A percentile compares a stretch with the other conserved stretches of the same genome.
Evolutionary conservation across 345 rosid species (phyloP).

Genomic region (Rhodomyrtus tomentosa): DNA sequence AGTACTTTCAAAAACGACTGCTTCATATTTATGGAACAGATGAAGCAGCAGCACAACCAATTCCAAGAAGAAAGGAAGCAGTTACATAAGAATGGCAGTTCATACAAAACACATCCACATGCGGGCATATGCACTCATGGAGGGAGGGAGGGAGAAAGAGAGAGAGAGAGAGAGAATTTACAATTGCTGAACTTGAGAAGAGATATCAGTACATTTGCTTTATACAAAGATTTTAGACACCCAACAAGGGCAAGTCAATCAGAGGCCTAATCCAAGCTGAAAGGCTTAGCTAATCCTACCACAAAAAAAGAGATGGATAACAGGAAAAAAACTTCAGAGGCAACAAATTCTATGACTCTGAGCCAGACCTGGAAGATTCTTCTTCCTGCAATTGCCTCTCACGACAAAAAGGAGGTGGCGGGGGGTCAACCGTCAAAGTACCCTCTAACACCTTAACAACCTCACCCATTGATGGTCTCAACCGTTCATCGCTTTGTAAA

Average conservation of each 20-base stretch:
- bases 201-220: not conserved
- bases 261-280: not conserved
- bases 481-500: slow-evolving; percentile 45
- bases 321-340: not conserved
- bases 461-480: slow-evolving; percentile 78
- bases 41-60: not conserved
- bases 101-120: not conserved
- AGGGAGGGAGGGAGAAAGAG: no score
- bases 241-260: not conserved
- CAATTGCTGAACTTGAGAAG: not conserved
- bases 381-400: slow-evolving; percentile 15
- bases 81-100: not conserved
- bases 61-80: not conserved
- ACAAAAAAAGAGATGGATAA: not conserved
- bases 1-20: not conserved
- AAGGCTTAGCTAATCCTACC: not conserved
- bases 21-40: not conserved
- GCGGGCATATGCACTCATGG: not conserved
- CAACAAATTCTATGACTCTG: slow-evolving; percentile 3
- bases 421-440: slow-evolving; percentile 54
- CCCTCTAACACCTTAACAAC: slow-evolving; percentile 81
- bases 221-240: not conserved
- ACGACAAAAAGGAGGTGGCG: slow-evolving; percentile 46
- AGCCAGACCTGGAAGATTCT: slow-evolving; percentile 24
- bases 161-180: not conserved